Evolutionary conservation across 495 filamentous ascomycete species (phyloP).

Genomic region (Podospora appendiculata): DNA sequence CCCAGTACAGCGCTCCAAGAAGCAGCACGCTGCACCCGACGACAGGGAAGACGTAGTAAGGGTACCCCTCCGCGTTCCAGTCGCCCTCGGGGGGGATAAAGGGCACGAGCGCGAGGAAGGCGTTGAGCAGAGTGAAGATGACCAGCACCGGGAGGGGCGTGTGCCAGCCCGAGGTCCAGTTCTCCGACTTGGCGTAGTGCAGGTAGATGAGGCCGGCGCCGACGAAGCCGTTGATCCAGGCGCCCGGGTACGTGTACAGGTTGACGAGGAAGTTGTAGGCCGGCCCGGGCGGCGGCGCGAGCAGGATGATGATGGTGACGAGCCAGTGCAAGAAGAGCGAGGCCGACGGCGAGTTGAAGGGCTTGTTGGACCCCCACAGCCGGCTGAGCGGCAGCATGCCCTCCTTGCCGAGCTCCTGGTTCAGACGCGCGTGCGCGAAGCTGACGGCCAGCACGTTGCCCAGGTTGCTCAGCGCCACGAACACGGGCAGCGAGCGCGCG

Average conservation of each 20-base stretch:
- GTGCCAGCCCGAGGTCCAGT: constrained; percentile 38
- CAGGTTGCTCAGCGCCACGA: constrained; percentile 55
- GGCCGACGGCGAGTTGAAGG: constrained; percentile 31
- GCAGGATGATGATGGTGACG: constrained; percentile 39
- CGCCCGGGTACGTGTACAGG: constrained; percentile 44
- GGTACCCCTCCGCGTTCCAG: constrained; percentile 42
- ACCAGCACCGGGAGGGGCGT: constrained; percentile 35
- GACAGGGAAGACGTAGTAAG: constrained; percentile 45
- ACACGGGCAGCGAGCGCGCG: constrained; percentile 44
- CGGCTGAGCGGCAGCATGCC: constrained; percentile 55
- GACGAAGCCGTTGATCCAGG: constrained; percentile 46
- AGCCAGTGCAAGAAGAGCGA: constrained; percentile 45
- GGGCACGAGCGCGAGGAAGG: constrained; percentile 43
- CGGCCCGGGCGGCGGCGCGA: constrained; percentile 39
- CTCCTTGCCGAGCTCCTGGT: constrained; percentile 61
- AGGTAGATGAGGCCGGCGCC: constrained; percentile 44
- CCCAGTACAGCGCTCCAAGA: constrained; percentile 44
- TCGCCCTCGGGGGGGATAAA: constrained; percentile 43
- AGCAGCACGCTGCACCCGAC: constrained; percentile 41
- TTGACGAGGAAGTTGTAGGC: constrained; percentile 43
- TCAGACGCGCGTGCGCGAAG: constrained; percentile 52
- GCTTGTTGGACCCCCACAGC: constrained; percentile 35
- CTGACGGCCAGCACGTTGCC: constrained; percentile 48
- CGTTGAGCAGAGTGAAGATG: constrained; percentile 37
- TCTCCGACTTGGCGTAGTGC: constrained; percentile 29